Base-by-base conservation (phyloP, 352 stramenopile genomes). In the Phytophthora litchii region DNA sequence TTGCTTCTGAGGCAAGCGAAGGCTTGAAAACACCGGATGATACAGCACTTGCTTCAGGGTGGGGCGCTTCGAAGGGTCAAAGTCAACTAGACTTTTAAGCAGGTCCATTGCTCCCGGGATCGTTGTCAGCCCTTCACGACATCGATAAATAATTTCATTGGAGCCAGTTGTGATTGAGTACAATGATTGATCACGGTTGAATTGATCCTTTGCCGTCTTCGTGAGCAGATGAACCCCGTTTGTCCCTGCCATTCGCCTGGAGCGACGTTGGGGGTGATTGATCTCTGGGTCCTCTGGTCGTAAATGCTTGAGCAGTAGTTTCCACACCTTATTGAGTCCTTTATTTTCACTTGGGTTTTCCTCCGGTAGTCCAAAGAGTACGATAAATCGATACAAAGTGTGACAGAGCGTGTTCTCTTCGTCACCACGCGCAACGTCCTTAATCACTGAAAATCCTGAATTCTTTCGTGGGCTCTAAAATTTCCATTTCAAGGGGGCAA, bases 371-470 rank as follows among this genome's bases (percentile, higher is more conserved):
- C 96, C 97, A 77, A 99, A 98, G 0, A 99, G 77, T 25, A 99
- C 97, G 21, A 98, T 48, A 55, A 88, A 99, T 14, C 96, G 91
- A 69, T 99, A 99, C 5, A 99, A 69, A 12, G 96, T 99, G 73
- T 99, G 80, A 44, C 96, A 97, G 4, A 99, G 71, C 6, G 92
- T 88, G 29, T 95, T 81, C 27, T 97, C 90, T 3, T 80, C 70
- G 51, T 91, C 77, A 42, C 82, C 75, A 27, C 70, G 62, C 20
- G 75, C 66, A 19, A 91, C 72, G 27, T 74, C 73, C 13, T 76
- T 83, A 41, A 96, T 68, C 10, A 95, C 77, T 10, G 72, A 78
- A 40, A 92, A 96, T 5, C 53, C 57, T 0, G 83, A 91, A 14
- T 64, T 83, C 54, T 89, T 83, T 67, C 42, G 65, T 23, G 58